Conservation (phyloP, 306 rosid genomes). For the Dryas drummondii region DNA sequence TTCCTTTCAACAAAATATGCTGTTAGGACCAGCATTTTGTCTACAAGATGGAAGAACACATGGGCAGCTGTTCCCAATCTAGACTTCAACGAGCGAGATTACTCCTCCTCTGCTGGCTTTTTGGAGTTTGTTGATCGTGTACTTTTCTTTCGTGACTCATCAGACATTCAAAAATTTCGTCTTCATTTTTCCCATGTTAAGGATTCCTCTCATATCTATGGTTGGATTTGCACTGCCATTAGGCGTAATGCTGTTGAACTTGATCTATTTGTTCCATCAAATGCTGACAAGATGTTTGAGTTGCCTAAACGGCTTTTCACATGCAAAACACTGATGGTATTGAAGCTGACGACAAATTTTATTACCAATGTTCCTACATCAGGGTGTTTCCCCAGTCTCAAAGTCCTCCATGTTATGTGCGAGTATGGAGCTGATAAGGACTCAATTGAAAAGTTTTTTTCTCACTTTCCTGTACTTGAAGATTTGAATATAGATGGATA, state of each 20-base stretch:
- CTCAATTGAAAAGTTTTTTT: neutral
- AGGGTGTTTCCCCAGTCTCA: neutral
- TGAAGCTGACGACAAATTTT: neutral
- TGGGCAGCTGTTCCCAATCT: neutral
- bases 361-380: neutral
- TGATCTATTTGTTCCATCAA: neutral
- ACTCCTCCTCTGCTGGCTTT: neutral
- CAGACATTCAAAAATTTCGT: neutral
- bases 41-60: neutral
- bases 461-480: neutral
- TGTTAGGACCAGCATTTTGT: neutral
- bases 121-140: neutral
- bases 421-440: too few relatives aligned
- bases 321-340: neutral
- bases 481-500: neutral
- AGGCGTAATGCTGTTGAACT: neutral
- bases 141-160: neutral
- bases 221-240: neutral
- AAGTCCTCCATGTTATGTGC: neutral
- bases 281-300: neutral
- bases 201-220: neutral
- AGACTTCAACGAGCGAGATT: neutral
- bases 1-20: neutral
- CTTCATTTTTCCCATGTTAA: neutral
- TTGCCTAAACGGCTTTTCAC: neutral